Evolutionary conservation across 768 basidiomycete species (phyloP).

Genomic region (Leccinum uliginosum): DNA sequence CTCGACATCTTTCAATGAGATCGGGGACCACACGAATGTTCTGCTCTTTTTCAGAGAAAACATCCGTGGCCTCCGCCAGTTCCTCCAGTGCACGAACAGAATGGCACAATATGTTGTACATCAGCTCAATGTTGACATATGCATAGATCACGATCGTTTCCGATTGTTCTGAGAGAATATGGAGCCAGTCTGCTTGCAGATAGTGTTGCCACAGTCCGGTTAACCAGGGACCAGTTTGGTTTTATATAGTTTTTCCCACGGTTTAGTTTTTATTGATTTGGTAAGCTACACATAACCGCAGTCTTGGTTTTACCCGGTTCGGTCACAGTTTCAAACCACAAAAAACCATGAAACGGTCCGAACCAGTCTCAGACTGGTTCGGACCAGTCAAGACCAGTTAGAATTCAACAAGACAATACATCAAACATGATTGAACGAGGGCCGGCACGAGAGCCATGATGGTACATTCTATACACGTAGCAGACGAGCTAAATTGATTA

Average conservation of each 20-base stretch:
- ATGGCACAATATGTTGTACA: conserved; percentile 15
- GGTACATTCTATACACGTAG: too few species aligned
- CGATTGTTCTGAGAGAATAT: conserved; percentile 15
- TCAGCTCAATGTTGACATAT: conserved; percentile 11
- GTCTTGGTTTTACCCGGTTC: background rate
- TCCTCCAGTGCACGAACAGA: conserved; percentile 35
- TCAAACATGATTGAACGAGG: too few species aligned
- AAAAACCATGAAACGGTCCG: background rate
- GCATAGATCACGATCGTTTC: conserved; percentile 20
- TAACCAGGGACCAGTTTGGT: background rate
- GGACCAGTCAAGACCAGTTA: too few species aligned
- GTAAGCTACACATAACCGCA: background rate
- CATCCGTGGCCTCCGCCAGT: conserved; percentile 30
- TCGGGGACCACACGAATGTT: conserved; percentile 12
- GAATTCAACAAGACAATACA: too few species aligned
- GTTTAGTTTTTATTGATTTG: background rate
- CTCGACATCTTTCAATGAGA: conserved; percentile 28
- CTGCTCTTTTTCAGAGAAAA: conserved; percentile 32
- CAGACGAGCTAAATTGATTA: too few species aligned
- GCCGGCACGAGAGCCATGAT: too few species aligned
- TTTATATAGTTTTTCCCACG: background rate
- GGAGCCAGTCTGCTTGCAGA: conserved; percentile 18
- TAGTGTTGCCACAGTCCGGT: background rate
- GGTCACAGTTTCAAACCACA: background rate
- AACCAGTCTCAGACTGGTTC: background rate